A percentile compares a stretch with the other conserved stretches of the same genome.
Conservation (phyloP, 805 yeast species). For the Candida schatavii region DNA sequence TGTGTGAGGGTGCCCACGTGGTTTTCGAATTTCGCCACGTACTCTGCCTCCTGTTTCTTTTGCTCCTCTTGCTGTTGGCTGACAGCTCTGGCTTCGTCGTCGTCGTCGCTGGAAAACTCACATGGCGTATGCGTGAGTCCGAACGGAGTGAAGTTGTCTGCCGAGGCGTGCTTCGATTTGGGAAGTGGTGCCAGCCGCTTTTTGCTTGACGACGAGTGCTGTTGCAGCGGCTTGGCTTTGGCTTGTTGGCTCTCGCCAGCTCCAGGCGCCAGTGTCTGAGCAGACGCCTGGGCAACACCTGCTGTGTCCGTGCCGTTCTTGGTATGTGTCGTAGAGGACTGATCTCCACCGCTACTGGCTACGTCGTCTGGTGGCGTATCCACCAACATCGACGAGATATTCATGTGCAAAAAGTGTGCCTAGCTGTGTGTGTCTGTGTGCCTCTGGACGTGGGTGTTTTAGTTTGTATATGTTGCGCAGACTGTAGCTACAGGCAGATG, state of each 20-base stretch:
- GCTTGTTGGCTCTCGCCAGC: too few relatives aligned
- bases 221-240: not conserved
- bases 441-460: too few relatives aligned
- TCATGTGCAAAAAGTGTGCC: slow-evolving; percentile 1
- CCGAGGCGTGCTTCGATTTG: too few relatives aligned
- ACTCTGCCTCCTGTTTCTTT: not conserved
- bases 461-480: too few relatives aligned
- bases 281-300: too few relatives aligned
- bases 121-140: not conserved
- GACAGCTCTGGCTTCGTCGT: not conserved
- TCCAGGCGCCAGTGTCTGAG: too few relatives aligned
- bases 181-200: too few relatives aligned
- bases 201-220: not conserved
- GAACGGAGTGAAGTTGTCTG: not conserved
- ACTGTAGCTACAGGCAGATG: too few relatives aligned
- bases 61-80: not conserved
- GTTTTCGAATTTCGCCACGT: slow-evolving; percentile 11
- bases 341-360: too few relatives aligned
- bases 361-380: slow-evolving; percentile 2
- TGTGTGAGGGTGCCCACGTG: slow-evolving; percentile 11
- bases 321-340: too few relatives aligned
- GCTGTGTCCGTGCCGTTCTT: too few relatives aligned
- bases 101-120: slow-evolving; percentile 2
- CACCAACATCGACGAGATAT: slow-evolving; percentile 5
- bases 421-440: not conserved